phyloP scores from a whole-genome alignment of 768 basidiomycete species.

The Naematelia aurantialba region DNA sequence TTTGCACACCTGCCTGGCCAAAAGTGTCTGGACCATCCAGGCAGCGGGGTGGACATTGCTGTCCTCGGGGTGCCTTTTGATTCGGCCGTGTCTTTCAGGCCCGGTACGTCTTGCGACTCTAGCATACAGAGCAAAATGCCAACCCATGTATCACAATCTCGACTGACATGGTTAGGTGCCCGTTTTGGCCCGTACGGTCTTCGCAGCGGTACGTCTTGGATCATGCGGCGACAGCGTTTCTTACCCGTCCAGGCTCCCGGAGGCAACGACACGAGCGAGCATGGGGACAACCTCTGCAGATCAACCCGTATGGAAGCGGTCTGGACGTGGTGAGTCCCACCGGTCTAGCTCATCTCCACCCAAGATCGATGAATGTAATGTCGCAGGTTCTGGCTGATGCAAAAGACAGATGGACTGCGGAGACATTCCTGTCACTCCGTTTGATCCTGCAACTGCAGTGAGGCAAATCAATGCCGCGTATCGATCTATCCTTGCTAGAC shows the following conservation, averaged over 20 bases:
- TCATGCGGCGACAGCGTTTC: background rate
- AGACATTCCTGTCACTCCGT: conserved; percentile 75
- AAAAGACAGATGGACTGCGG: conserved; percentile 67
- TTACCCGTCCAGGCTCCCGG: conserved; percentile 25
- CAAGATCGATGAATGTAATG: too few species aligned
- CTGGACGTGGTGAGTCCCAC: conserved; percentile 28
- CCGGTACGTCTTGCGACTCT: conserved; percentile 22
- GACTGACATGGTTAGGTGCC: conserved; percentile 16
- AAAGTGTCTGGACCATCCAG: conserved; percentile 65
- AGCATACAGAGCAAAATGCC: too few species aligned
- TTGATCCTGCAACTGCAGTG: conserved; percentile 76
- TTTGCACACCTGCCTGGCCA: conserved; percentile 78
- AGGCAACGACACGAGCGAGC: conserved; percentile 32
- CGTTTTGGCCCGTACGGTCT: conserved; percentile 59
- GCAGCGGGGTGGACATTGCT: conserved; percentile 64
- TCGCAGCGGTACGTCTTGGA: conserved; percentile 53
- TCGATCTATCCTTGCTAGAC: conserved; percentile 65
- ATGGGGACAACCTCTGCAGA: conserved; percentile 26
- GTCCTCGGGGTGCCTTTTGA: conserved; percentile 57
- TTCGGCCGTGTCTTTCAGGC: conserved; percentile 40
- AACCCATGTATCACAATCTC: background rate
- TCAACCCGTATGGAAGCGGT: conserved; percentile 41
- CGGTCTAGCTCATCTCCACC: background rate
- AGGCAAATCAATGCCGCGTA: conserved; percentile 87
- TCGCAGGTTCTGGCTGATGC: too few species aligned